These are phyloP conservation scores for Phoma sp. DNA, from an alignment of 2,329 filamentous ascomycete species.

Conservation along the genomic window DNA sequence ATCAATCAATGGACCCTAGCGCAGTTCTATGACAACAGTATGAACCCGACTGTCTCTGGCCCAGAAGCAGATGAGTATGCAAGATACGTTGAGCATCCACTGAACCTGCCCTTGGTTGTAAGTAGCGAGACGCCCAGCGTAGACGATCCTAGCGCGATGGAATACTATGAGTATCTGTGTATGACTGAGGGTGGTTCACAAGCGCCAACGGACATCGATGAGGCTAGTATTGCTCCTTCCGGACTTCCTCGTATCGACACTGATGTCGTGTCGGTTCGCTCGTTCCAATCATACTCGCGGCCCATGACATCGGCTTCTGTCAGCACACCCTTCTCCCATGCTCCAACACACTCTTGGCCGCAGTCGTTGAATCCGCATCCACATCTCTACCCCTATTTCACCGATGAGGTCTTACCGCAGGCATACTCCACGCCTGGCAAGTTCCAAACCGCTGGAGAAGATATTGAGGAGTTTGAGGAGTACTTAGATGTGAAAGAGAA, in stretches of 20 bases:
- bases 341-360: conserved; percentile 34
- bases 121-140: conserved; percentile 68
- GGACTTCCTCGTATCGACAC: conserved; percentile 31
- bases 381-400: conserved; percentile 20
- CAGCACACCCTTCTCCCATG: conserved; percentile 45
- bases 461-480: conserved; percentile 76
- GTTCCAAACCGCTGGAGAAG: conserved; percentile 66
- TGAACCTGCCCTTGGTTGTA: conserved; percentile 84
- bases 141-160: conserved; percentile 61
- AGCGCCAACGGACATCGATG: conserved; percentile 26
- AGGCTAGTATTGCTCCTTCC: conserved; percentile 22
- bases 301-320: conserved; percentile 38
- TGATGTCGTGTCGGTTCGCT: conserved; percentile 36
- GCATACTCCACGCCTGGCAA: conserved; percentile 35
- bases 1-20: conserved; percentile 89
- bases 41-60: conserved; percentile 81
- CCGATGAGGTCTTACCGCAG: conserved; percentile 6
- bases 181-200: conserved; percentile 48
- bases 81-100: conserved; percentile 85
- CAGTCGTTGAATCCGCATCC: conserved; percentile 28
- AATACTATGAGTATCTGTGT: conserved; percentile 83
- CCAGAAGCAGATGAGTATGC: conserved; percentile 86
- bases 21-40: conserved; percentile 82
- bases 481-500: conserved; percentile 81
- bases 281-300: conserved; percentile 31